Evolutionary conservation across 2,329 filamentous ascomycete species (phyloP).

Genomic region (Aureobasidium lini): DNA sequence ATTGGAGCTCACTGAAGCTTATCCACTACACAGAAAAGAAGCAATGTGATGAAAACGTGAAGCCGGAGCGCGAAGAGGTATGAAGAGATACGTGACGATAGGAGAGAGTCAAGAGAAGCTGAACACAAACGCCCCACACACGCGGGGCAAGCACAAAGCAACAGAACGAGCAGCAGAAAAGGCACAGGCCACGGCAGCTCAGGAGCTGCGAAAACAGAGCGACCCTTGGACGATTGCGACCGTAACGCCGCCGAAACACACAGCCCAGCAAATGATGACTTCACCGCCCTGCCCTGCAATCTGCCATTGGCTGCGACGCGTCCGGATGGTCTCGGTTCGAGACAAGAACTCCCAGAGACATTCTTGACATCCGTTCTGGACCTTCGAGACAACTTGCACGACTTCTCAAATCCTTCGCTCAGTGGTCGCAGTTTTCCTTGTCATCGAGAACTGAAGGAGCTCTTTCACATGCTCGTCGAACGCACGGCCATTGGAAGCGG

Average conservation of each 20-base stretch:
- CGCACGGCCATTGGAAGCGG: not conserved
- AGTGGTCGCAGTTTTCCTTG: not conserved
- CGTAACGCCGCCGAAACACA: conserved; percentile 10
- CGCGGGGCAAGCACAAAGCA: conserved; percentile 8
- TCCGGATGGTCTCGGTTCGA: not conserved
- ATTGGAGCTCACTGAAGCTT: conserved; percentile 13
- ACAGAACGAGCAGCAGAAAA: not conserved
- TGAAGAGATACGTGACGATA: conserved; percentile 5
- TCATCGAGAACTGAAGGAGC: not conserved
- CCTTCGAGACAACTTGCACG: not conserved
- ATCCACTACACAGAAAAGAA: conserved; percentile 3
- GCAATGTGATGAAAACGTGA: not conserved
- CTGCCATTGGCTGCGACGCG: not conserved
- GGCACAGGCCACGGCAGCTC: conserved; percentile 10
- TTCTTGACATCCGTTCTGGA: not conserved
- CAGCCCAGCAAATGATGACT: conserved; percentile 6
- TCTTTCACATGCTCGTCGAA: conserved; percentile 6
- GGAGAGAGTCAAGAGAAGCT: conserved; percentile 7
- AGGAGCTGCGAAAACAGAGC: not conserved
- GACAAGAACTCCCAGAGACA: not conserved
- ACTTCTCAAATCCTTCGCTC: not conserved
- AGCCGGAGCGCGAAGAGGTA: conserved; percentile 1
- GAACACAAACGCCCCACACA: conserved; percentile 8
- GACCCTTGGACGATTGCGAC: conserved; percentile 9
- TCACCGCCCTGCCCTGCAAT: conserved; percentile 5